phyloP scores from a whole-genome alignment of 139 green algal genomes.

The Mychonastes homosphaera region DNA sequence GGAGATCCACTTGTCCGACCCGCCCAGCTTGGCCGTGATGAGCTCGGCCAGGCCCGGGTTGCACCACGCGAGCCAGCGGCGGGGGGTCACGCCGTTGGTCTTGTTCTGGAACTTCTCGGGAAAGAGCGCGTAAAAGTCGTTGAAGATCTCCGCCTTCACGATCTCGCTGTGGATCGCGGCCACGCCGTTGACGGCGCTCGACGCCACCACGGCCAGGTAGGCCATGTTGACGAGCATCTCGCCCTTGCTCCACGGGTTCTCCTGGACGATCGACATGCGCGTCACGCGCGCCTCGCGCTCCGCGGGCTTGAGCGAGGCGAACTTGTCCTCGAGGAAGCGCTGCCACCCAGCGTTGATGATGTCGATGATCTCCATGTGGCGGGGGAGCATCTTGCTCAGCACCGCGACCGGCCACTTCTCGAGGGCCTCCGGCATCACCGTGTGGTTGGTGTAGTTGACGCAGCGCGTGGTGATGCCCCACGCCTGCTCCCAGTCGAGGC shows the following conservation, averaged over 20 bases:
- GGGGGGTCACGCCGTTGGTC: constrained; percentile 96
- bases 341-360: constrained; percentile 30
- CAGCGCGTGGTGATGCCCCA: constrained; percentile 76
- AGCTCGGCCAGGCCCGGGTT: constrained; percentile 82
- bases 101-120: constrained; percentile 97
- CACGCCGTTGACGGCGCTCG: constrained; percentile 87
- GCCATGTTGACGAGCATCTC: constrained; percentile 94
- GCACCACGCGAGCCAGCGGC: constrained; percentile 94
- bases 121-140: constrained; percentile 50
- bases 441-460: constrained; percentile 98
- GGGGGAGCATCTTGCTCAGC: constrained; percentile 88
- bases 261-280: constrained; percentile 69
- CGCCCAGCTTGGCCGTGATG: constrained; percentile 78
- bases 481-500: constrained; percentile 72
- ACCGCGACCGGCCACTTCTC: constrained; percentile 94
- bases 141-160: constrained; percentile 77
- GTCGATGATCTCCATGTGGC: constrained; percentile 95
- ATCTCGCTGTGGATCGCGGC: constrained; percentile 91
- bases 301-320: constrained; percentile 16
- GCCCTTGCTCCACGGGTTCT: constrained; percentile 77
- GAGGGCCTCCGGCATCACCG: constrained; percentile 94
- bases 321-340: constrained; percentile 38
- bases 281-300: constrained; percentile 39
- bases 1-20: constrained; percentile 34
- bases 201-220: constrained; percentile 81